Conservation (phyloP, 192 early-diverging fungal species). For the Podila horticola region DNA sequence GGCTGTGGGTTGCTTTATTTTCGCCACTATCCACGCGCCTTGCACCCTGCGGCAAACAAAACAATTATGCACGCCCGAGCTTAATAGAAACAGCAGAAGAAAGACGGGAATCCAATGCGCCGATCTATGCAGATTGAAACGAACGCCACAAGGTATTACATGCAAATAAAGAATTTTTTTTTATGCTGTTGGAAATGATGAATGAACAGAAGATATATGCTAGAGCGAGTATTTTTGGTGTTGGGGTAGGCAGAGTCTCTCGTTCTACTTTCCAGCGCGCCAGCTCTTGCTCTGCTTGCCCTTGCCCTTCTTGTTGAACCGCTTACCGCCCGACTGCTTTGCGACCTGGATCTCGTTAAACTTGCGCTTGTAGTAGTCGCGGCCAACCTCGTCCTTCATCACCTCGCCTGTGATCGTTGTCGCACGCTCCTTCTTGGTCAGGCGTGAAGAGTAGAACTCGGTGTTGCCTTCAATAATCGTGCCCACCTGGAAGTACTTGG, state of each 20-base stretch:
- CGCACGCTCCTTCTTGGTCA: constrained; percentile 87
- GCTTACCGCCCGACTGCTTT: constrained; percentile 63
- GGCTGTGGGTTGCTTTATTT: too few species aligned
- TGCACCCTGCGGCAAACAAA: too few species aligned
- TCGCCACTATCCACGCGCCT: too few species aligned
- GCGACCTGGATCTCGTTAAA: constrained; percentile 78
- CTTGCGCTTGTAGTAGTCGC: constrained; percentile 90
- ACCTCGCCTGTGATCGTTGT: constrained; percentile 90
- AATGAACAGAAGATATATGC: not conserved
- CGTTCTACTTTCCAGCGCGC: constrained; percentile 51
- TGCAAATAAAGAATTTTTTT: not conserved
- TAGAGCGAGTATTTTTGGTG: not conserved
- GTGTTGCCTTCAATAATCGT: constrained; percentile 88
- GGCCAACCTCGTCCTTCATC: constrained; percentile 76
- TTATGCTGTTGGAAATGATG: not conserved
- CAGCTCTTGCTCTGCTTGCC: constrained; percentile 56
- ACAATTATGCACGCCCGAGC: too few species aligned
- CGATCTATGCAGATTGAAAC: too few species aligned
- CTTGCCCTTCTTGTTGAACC: constrained; percentile 62
- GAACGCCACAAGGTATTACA: too few species aligned
- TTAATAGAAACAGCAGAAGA: too few species aligned
- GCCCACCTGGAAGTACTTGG: constrained; percentile 97
- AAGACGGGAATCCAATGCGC: too few species aligned
- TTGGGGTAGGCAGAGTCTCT: not conserved
- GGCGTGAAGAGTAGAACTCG: constrained; percentile 89